Conservation (phyloP, 1,284 basidiomycete species). For the Lentinus polychrous region DNA sequence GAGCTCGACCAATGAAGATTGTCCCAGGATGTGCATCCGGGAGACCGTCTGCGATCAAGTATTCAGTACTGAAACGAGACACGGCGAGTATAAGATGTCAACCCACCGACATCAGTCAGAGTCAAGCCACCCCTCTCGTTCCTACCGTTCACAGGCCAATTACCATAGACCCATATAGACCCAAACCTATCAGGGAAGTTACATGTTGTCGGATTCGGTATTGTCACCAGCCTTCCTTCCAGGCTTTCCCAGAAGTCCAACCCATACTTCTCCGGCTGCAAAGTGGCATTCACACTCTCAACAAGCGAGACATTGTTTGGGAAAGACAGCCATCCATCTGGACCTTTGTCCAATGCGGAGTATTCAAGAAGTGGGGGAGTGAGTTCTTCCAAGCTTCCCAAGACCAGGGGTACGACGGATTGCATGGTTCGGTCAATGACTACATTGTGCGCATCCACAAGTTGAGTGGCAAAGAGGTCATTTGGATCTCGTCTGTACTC, state of each 20-base stretch:
- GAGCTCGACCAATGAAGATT: slow-evolving; percentile 46
- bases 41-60: slow-evolving; percentile 28
- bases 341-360: slow-evolving; percentile 43
- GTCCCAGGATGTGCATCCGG: slow-evolving; percentile 54
- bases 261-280: slow-evolving; percentile 46
- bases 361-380: slow-evolving; percentile 45
- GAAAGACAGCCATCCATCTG: slow-evolving; percentile 41
- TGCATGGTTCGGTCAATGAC: slow-evolving; percentile 40
- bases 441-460: slow-evolving; percentile 39
- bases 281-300: slow-evolving; percentile 37
- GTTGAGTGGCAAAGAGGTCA: slow-evolving; percentile 46
- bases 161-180: slow-evolving; percentile 54
- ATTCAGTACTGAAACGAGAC: not conserved
- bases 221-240: slow-evolving; percentile 52
- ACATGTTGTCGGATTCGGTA: slow-evolving; percentile 41
- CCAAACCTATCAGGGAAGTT: slow-evolving; percentile 48
- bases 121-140: slow-evolving; percentile 54
- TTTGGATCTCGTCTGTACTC: slow-evolving; percentile 46
- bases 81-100: not conserved
- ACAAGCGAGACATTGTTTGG: slow-evolving; percentile 49
- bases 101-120: slow-evolving; percentile 36
- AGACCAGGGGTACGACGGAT: slow-evolving; percentile 37
- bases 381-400: slow-evolving; percentile 41
- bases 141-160: slow-evolving; percentile 50
- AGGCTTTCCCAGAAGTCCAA: slow-evolving; percentile 63